Conservation (phyloP, 495 filamentous ascomycete genomes). For the Talaromyces proteolyticus region DNA sequence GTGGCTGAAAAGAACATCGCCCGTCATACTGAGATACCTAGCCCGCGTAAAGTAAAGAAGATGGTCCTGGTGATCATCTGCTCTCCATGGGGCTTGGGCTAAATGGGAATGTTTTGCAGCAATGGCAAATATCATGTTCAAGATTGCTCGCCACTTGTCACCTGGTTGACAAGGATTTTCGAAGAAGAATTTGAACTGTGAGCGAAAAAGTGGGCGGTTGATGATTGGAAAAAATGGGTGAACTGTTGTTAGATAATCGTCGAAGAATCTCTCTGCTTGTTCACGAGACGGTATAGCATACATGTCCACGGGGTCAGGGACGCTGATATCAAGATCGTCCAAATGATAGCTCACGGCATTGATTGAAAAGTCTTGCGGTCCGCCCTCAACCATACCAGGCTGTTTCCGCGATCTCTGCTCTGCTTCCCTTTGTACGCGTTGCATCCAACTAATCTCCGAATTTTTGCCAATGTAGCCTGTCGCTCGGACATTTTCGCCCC, state of each 20-base stretch:
- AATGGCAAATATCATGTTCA: slow-evolving; percentile 66
- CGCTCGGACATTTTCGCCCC: slow-evolving; percentile 37
- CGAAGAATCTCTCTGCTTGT: slow-evolving; percentile 48
- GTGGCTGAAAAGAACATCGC: slow-evolving; percentile 46
- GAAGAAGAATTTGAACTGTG: slow-evolving; percentile 40
- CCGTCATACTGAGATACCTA: slow-evolving; percentile 49
- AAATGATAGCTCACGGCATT: slow-evolving; percentile 51
- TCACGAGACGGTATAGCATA: slow-evolving; percentile 49
- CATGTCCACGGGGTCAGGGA: slow-evolving; percentile 40
- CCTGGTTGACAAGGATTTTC: slow-evolving; percentile 34
- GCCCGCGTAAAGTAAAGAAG: slow-evolving; percentile 57
- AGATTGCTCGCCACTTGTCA: slow-evolving; percentile 53
- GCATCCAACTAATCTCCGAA: slow-evolving; percentile 60
- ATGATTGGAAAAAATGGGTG: slow-evolving; percentile 60
- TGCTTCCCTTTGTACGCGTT: slow-evolving; percentile 34
- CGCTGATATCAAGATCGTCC: slow-evolving; percentile 48
- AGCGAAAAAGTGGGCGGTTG: slow-evolving; percentile 36
- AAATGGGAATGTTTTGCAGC: slow-evolving; percentile 52
- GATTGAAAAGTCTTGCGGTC: slow-evolving; percentile 25
- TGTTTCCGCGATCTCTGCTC: slow-evolving; percentile 27
- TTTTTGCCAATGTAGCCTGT: slow-evolving; percentile 63
- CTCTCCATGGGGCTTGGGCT: slow-evolving; percentile 41
- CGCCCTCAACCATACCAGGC: slow-evolving; percentile 24
- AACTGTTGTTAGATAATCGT: slow-evolving; percentile 52
- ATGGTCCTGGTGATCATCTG: slow-evolving; percentile 46